These are phyloP conservation scores for Dictyophora rubrovolvata DNA, from an alignment of 768 basidiomycete genomes.

Conservation along the genomic window DNA sequence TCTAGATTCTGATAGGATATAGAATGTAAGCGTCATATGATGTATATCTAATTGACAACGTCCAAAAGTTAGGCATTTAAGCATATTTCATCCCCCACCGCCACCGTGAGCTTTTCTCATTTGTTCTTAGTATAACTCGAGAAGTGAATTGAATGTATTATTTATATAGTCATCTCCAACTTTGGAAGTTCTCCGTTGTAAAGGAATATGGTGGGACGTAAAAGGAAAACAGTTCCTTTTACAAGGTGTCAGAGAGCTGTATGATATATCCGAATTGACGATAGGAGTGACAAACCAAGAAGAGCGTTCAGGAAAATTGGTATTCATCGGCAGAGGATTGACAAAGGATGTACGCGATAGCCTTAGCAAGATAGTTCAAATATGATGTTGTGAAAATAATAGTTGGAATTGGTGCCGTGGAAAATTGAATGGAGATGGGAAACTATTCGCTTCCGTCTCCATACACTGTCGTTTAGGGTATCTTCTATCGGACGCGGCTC, in stretches of 20 bases:
- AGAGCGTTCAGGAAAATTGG: constrained; percentile 63
- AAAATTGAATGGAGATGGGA: no score
- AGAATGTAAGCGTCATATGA: constrained; percentile 65
- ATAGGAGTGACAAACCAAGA: constrained; percentile 33
- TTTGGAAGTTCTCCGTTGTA: constrained; percentile 72
- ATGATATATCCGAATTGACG: constrained; percentile 53
- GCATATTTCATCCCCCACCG: constrained; percentile 10
- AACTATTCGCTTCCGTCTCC: no score
- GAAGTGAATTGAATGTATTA: background rate
- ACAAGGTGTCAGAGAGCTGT: constrained; percentile 87
- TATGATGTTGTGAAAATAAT: background rate
- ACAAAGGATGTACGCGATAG: constrained; percentile 44
- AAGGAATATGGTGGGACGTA: constrained; percentile 60
- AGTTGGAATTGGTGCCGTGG: no score
- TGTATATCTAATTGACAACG: background rate
- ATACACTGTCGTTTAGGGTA: no score
- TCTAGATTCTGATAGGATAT: constrained; percentile 53
- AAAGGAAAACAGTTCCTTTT: constrained; percentile 59
- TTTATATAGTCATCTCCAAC: background rate
- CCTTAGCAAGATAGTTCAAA: constrained; percentile 19
- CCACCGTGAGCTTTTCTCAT: background rate
- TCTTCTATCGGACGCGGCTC: no score
- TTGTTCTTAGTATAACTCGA: background rate
- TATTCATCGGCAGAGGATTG: constrained; percentile 80
- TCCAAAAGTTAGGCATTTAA: background rate